Evolutionary conservation across 345 rosid genomes (phyloP).

Genomic region (Boechera divaricarpa): DNA sequence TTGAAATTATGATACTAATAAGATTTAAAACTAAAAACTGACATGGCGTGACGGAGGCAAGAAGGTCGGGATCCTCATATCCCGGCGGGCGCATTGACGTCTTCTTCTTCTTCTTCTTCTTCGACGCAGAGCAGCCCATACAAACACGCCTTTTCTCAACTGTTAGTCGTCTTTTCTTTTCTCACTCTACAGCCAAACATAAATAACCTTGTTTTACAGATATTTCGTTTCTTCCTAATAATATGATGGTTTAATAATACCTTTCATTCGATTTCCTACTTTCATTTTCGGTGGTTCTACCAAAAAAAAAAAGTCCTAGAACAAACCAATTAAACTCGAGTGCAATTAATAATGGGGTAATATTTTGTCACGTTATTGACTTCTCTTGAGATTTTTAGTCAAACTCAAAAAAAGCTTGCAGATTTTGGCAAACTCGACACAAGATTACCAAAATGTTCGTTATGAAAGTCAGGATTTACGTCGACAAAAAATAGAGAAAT

Average conservation of each 20-base stretch:
- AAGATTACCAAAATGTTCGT: not conserved
- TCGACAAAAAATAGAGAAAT: no score
- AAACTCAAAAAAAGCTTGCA: not conserved
- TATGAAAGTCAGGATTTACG: not conserved
- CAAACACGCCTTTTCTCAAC: slow-evolving; percentile 9
- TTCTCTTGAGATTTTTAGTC: not conserved
- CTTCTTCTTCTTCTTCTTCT: slow-evolving; percentile 30
- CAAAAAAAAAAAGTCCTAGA: not conserved
- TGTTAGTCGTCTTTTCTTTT: slow-evolving; percentile 15
- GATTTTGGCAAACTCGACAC: not conserved
- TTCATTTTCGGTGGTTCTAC: not conserved
- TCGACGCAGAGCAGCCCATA: slow-evolving; percentile 44
- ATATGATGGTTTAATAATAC: not conserved
- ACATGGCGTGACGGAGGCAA: slow-evolving; percentile 43
- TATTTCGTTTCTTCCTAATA: not conserved
- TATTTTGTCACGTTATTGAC: slow-evolving; percentile 15
- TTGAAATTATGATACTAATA: not conserved
- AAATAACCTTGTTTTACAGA: not conserved
- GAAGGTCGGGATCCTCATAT: slow-evolving; percentile 43
- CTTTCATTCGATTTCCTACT: not conserved
- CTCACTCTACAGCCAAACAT: slow-evolving; percentile 27
- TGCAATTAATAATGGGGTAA: not conserved
- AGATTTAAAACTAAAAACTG: not conserved
- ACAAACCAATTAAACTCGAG: slow-evolving; percentile 20
- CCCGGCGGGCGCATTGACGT: slow-evolving; percentile 35